Base-by-base conservation (phyloP, 108 stramenopile species). In the Epithemia pelagica region DNA sequence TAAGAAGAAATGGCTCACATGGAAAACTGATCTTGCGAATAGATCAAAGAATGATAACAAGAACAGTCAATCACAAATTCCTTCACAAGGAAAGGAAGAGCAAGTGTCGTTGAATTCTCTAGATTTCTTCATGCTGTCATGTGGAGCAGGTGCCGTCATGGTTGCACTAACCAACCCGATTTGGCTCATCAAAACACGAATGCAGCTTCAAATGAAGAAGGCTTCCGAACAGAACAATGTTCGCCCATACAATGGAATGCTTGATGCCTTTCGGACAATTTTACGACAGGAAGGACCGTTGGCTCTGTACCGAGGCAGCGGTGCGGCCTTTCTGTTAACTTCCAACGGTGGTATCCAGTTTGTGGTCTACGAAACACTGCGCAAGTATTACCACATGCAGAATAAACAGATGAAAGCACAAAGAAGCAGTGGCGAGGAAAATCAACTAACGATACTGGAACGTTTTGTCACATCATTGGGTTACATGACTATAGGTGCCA, bases 301-400 rank as follows among this genome's bases (percentile, higher is more conserved):
- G n/a, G 97, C 94, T 22, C 71, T 99, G 19, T 99, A 99, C 79
- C 91, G 88, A 27, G 99, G 99, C 54, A 66, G 91, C 30, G 76
- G 94, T 29, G 96, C 97, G 1, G 97, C 97, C 23, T 71, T 99
- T 29, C 59, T 98, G 64, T 74, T 99, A 30, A 93, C 92, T 28
- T 95, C 95, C 58, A 96, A 99, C 71, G 99, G 99, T 56, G 97
- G 93, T 22, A 82, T 99, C 58, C 99, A 99, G 75, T 97, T 97
- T 76, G 92, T 91, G 10, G 83, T 85, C 0, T 99, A 99, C 77
- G 98, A 99, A 71, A 90, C 87, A 74, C 78, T 99, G 23, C 95
- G 94, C 61, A 77, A 80, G 21, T 78, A 76, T 31, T 88, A 90
- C 63, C 82, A 71, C 37, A 81, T 65, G 61, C 61, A 71, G 53